phyloP scores from a whole-genome alignment of 495 filamentous ascomycete genomes.

The Lasiosphaeria miniovina region DNA sequence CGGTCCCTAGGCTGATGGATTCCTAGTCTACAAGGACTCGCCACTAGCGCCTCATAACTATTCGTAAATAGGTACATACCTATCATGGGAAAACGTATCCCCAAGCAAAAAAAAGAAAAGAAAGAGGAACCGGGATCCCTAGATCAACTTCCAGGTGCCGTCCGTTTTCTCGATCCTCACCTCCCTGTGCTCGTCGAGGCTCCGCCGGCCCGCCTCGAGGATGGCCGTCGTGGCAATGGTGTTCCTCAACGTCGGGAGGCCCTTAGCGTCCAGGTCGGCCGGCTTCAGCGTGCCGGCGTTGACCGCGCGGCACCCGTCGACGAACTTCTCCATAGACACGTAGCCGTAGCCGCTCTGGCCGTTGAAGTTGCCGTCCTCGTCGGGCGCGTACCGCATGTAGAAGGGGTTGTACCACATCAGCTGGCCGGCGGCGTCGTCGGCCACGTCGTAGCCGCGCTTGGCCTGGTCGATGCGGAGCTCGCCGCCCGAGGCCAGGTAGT shows the following conservation, averaged over 20 bases:
- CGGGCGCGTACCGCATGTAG: constrained; percentile 94
- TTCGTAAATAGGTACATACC: too few relatives aligned
- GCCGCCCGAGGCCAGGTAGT: constrained; percentile 79
- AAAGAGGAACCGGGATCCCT: too few relatives aligned
- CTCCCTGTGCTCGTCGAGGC: constrained; percentile 74
- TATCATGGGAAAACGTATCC: too few relatives aligned
- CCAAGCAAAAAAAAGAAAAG: too few relatives aligned
- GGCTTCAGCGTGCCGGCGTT: constrained; percentile 70
- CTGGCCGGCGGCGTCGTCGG: constrained; percentile 65
- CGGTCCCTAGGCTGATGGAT: too few relatives aligned
- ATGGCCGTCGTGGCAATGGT: constrained; percentile 91
- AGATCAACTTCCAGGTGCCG: constrained; percentile 69
- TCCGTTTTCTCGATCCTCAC: constrained; percentile 66
- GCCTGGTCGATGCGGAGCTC: constrained; percentile 91
- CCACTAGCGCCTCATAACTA: too few relatives aligned
- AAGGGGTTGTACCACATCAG: constrained; percentile 90
- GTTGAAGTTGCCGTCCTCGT: constrained; percentile 90
- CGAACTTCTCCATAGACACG: constrained; percentile 92
- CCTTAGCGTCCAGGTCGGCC: constrained; percentile 71
- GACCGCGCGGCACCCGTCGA: constrained; percentile 76
- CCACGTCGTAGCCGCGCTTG: constrained; percentile 92
- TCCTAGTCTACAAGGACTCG: too few relatives aligned
- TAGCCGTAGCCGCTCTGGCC: constrained; percentile 93
- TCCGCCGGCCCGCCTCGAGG: constrained; percentile 76
- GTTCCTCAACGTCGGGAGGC: constrained; percentile 80